A percentile compares a stretch with the other conserved stretches of the same genome.
phyloP scores from a whole-genome alignment of 2,329 filamentous ascomycete species.

The Colletotrichum graminicola region DNA sequence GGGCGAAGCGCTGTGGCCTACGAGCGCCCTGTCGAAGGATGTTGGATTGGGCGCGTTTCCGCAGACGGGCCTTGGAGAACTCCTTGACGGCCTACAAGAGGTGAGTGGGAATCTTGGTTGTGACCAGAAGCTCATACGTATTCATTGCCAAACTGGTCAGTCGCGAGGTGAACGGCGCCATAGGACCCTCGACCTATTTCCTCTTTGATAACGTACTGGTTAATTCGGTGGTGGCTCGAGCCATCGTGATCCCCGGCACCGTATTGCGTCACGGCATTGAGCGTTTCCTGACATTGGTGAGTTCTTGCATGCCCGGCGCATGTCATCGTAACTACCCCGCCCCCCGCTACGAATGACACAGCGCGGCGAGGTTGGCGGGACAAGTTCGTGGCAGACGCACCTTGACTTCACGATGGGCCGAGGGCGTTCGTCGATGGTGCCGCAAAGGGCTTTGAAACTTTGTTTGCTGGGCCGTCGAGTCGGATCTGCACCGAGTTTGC shows the following conservation, averaged over 20 bases:
- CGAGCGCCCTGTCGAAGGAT: constrained; percentile 72
- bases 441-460: constrained; percentile 66
- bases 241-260: constrained; percentile 87
- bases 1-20: constrained; percentile 58
- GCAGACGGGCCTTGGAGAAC: constrained; percentile 92
- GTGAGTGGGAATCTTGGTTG: constrained; percentile 41
- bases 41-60: constrained; percentile 91
- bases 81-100: constrained; percentile 90
- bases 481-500: constrained; percentile 31
- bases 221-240: constrained; percentile 85
- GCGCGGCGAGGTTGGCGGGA: constrained; percentile 38
- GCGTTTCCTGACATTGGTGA: constrained; percentile 76
- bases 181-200: constrained; percentile 98
- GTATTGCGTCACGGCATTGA: constrained; percentile 90
- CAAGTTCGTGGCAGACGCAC: constrained; percentile 50
- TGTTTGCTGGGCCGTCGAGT: constrained; percentile 42
- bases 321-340: constrained; percentile 31
- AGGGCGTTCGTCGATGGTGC: constrained; percentile 69
- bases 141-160: constrained; percentile 91
- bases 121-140: constrained; percentile 73
- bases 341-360: constrained; percentile 32
- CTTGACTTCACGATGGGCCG: constrained; percentile 69
- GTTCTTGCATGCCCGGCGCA: constrained; percentile 8
- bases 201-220: constrained; percentile 93
- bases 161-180: constrained; percentile 90